Conservation (phyloP, 257 asterid genomes). For the Solanum tarapatanum region DNA sequence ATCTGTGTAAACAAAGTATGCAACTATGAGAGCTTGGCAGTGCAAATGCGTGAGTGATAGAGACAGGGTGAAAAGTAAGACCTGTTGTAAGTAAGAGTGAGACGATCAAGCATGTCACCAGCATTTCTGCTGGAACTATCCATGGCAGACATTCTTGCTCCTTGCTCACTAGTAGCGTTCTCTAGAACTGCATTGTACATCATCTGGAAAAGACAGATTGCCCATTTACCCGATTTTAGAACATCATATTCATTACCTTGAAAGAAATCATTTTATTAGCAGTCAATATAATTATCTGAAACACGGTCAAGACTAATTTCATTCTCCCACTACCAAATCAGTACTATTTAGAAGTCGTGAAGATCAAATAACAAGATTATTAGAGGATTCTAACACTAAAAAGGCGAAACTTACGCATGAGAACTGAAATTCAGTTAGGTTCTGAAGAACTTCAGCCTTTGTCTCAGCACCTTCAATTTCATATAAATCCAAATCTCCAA, state of each 20-base stretch:
- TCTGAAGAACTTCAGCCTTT: constrained; percentile 90
- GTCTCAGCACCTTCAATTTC: constrained; percentile 97
- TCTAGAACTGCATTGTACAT: constrained; percentile 88
- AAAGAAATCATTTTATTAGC: background rate
- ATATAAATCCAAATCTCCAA: constrained; percentile 76
- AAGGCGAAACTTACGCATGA: constrained; percentile 56
- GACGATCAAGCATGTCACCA: constrained; percentile 98
- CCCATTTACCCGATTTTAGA: background rate
- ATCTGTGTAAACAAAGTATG: background rate
- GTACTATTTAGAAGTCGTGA: background rate
- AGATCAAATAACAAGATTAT: background rate
- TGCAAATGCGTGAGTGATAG: background rate
- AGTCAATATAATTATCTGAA: background rate
- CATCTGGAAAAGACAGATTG: constrained; percentile 33
- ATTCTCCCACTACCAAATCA: background rate
- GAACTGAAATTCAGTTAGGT: constrained; percentile 89
- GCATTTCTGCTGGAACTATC: constrained; percentile 99
- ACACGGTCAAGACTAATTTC: background rate
- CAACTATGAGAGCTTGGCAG: background rate
- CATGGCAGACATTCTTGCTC: constrained; percentile 99
- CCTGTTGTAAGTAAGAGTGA: constrained; percentile 96
- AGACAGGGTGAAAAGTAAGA: constrained; percentile 8
- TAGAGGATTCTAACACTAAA: background rate
- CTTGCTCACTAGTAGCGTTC: constrained; percentile 99
- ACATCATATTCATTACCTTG: background rate